Base-by-base conservation (phyloP, 2,329 filamentous ascomycete species). In the Torrubiella hemipterigena region DNA sequence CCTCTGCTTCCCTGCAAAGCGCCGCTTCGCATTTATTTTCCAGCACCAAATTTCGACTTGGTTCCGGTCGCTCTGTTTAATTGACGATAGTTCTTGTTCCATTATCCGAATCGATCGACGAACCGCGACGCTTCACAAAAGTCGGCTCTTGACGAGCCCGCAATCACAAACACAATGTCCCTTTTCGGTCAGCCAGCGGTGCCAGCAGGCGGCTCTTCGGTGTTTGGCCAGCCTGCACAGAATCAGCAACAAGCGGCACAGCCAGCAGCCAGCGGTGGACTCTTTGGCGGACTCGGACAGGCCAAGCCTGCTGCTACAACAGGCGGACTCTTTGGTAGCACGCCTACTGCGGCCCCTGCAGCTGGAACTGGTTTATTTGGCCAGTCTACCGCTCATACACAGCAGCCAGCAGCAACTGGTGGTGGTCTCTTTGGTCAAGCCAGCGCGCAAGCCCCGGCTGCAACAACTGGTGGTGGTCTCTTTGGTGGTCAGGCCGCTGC, bases 341-440 rank as follows among this genome's bases (percentile, higher is more conserved):
- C 14, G n/a, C 9, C 33, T 34, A 27, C 15, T 32, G 7, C 36
- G 33, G 33, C 43, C 15, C 9, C 44, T 43, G 26, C 43, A 47
- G 32, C 39, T 26, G 26, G 22, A 7, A 44, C 47, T 27, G 45
- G 51, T 6, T 40, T 54, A 4, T 54, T 54, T 34, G 52, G 52
- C 8, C 46, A 48, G 34, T 38, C 46, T 8, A 40, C 42, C 28
- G 39, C 41, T 15, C 45, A 45, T 26, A 45, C 42, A 17, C 45
- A 48, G 29, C 46, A 48, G 31, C 32, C 24, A 35, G 31, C 29
- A 30, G 22, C 38, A 17, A 32, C 39, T 7, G 34, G 41, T 3
- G 41, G 40, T 16, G 30, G 47, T 28, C 33, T 50, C 11, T 50
- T 51, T 30, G 48, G 49, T 15, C 38, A 42, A 30, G 31, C 34